Percentiles rank a stretch among this genome's conserved stretches.
Conservation (phyloP, 2,329 filamentous ascomycete species). For the Fusarium nygamai region DNA sequence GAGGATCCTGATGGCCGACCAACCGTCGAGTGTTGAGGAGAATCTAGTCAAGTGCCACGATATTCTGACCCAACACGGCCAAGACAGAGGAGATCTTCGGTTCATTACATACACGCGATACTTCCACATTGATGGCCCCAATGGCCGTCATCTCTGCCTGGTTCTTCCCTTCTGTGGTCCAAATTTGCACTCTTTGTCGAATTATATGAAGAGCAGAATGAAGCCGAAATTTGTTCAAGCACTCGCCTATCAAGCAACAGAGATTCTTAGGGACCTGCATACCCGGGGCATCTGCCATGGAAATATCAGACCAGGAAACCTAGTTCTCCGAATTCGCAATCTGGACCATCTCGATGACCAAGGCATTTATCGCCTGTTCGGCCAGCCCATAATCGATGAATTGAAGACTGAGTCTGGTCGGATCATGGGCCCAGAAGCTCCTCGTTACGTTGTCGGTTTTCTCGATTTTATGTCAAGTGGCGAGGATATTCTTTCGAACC, state of each 20-base stretch:
- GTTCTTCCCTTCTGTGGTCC: neutral
- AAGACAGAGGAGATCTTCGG: neutral
- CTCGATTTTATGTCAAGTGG: neutral
- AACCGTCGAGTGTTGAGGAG: neutral
- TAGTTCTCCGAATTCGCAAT: neutral
- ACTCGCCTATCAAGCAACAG: neutral
- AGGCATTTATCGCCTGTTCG: neutral
- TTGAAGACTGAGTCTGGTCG: neutral
- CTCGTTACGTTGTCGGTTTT: neutral
- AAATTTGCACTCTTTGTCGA: neutral
- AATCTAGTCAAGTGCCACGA: neutral
- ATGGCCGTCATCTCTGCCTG: neutral
- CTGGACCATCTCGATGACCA: neutral
- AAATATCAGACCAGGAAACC: neutral
- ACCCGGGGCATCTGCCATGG: neutral
- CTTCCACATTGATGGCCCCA: neutral
- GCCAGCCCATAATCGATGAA: neutral
- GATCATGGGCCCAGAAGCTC: neutral
- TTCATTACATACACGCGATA: neutral
- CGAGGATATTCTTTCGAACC: neutral
- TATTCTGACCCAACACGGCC: rapidly evolving
- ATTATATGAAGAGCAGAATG: neutral
- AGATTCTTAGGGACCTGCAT: neutral
- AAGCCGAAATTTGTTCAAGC: neutral
- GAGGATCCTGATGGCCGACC: neutral